These are phyloP conservation scores for Nicotiana otophora DNA, from an alignment of 257 asterid species.

Conservation along the genomic window DNA sequence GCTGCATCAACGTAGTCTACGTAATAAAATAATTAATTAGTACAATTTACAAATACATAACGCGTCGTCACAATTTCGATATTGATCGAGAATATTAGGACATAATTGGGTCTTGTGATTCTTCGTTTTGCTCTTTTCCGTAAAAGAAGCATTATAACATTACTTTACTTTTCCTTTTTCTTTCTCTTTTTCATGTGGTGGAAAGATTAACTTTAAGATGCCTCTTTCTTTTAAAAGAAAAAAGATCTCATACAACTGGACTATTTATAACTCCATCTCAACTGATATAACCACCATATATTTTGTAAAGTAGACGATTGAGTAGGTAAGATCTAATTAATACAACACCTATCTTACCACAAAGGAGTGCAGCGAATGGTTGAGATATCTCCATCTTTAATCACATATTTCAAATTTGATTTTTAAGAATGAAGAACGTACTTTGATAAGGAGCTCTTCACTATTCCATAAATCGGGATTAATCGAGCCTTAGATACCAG, in stretches of 20 bases:
- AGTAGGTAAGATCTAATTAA: neutral
- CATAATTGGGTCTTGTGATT: neutral
- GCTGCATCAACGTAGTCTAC: neutral
- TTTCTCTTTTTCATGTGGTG: neutral
- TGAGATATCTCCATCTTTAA: too few relatives aligned
- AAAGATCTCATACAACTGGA: neutral
- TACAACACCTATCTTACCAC: neutral
- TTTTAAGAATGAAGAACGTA: too few relatives aligned
- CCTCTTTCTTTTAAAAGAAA: neutral
- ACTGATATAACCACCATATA: neutral
- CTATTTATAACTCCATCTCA: neutral
- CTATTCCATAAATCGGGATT: too few relatives aligned
- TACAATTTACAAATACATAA: too few relatives aligned
- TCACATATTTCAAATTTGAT: too few relatives aligned
- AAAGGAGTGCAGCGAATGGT: too few relatives aligned
- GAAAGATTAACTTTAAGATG: neutral
- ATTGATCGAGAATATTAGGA: neutral
- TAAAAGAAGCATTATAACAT: neutral
- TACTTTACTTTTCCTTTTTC: neutral
- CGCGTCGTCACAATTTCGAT: too few relatives aligned
- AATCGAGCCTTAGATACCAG: too few relatives aligned
- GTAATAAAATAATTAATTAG: too few relatives aligned
- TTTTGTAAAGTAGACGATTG: neutral
- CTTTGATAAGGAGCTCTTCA: too few relatives aligned
- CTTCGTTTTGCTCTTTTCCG: neutral